Evolutionary conservation across 2,329 filamentous ascomycete genomes (phyloP).

Genomic region (Neonectria faginata): DNA sequence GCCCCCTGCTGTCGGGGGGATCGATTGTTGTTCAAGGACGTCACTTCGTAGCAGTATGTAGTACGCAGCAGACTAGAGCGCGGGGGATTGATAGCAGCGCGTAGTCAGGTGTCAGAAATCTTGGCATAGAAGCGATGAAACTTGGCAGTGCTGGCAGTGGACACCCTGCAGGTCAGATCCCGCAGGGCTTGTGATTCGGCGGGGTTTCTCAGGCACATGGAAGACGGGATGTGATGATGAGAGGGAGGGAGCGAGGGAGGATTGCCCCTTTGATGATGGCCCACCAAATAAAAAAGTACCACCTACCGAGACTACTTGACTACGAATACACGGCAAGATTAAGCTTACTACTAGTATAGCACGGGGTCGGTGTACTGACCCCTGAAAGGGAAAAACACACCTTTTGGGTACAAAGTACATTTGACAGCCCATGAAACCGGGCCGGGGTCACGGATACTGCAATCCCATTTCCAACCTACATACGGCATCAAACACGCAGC

Average conservation of each 20-base stretch:
- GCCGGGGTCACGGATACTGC: neutral
- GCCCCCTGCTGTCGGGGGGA: neutral
- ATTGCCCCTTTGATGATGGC: conserved; percentile 1
- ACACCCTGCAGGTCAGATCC: neutral
- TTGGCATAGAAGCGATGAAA: conserved; percentile 26
- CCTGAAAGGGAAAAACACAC: neutral
- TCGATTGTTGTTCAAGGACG: neutral
- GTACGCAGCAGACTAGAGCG: neutral
- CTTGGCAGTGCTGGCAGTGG: conserved; percentile 17
- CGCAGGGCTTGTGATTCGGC: neutral
- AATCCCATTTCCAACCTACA: neutral
- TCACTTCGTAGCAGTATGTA: too few relatives aligned
- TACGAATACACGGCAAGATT: neutral
- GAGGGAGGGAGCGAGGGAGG: neutral
- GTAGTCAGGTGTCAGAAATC: conserved; percentile 11
- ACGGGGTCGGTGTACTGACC: neutral
- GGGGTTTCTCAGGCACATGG: neutral
- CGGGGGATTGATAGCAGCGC: conserved; percentile 11
- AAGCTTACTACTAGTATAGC: neutral
- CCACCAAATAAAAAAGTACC: neutral
- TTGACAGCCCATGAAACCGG: neutral
- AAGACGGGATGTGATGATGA: neutral
- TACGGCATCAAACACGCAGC: too few relatives aligned
- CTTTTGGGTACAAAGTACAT: too few relatives aligned
- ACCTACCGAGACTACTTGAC: too few relatives aligned